Evolutionary conservation across 345 rosid genomes (phyloP).

Genomic region (thale cress (Arabidopsis thaliana)): TAIR10.1 NC_003075.7:9992501-9993000

Average conservation of each 20-base stretch:
- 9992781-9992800: slow-evolving; percentile 34
- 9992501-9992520: slow-evolving; percentile 59
- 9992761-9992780: slow-evolving; percentile 40
- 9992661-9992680: slow-evolving; percentile 66
- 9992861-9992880: slow-evolving; percentile 58
- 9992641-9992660: slow-evolving; percentile 53
- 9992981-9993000: slow-evolving; percentile 74
- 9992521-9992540: slow-evolving; percentile 43
- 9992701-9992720: slow-evolving; percentile 64
- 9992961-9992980: slow-evolving; percentile 61
- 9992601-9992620: slow-evolving; percentile 59
- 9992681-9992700: slow-evolving; percentile 74
- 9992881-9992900: slow-evolving; percentile 65
- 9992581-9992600: slow-evolving; percentile 75
- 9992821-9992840: slow-evolving; percentile 53
- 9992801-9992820: slow-evolving; percentile 46
- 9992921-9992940: slow-evolving; percentile 55
- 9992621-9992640: slow-evolving; percentile 45
- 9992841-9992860: slow-evolving; percentile 47
- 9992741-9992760: slow-evolving; percentile 91
- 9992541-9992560: slow-evolving; percentile 48
- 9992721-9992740: slow-evolving; percentile 71
- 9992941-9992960: slow-evolving; percentile 30
- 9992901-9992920: slow-evolving; percentile 88
- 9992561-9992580: slow-evolving; percentile 52